These are phyloP conservation scores for Neoboletus brunneissimus DNA, from an alignment of 768 basidiomycete species.

Conservation along the genomic window DNA sequence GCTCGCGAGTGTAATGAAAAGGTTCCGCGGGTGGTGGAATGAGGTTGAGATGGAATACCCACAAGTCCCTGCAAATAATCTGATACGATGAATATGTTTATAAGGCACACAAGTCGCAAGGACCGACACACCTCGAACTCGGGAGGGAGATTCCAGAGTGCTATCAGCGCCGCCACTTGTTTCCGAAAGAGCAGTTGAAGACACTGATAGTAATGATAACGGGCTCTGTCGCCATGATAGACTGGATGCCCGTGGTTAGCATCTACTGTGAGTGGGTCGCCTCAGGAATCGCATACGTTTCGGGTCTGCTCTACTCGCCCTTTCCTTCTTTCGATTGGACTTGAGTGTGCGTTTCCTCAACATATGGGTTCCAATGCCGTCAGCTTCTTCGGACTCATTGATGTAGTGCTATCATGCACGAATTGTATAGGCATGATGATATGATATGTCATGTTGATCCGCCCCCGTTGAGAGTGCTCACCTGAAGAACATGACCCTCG, in stretches of 20 bases:
- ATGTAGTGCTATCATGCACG: conserved; percentile 62
- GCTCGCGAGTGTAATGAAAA: conserved; percentile 45
- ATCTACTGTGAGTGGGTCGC: background rate
- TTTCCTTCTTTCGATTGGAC: conserved; percentile 49
- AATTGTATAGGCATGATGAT: background rate
- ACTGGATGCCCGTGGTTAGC: conserved; percentile 44
- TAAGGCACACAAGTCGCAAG: background rate
- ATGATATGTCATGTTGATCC: background rate
- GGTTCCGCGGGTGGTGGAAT: conserved; percentile 65
- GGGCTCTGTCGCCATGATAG: conserved; percentile 77
- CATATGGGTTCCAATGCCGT: conserved; percentile 57
- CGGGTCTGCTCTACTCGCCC: conserved; percentile 52
- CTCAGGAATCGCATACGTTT: conserved; percentile 46
- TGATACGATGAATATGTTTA: conserved; percentile 29
- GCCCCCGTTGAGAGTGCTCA: conserved; percentile 31
- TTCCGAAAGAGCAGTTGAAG: conserved; percentile 78
- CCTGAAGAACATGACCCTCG: conserved; percentile 90
- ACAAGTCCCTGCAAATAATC: conserved; percentile 77
- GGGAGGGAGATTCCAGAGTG: conserved; percentile 67
- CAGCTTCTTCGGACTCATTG: conserved; percentile 73
- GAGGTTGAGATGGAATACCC: conserved; percentile 69
- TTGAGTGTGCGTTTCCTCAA: conserved; percentile 68
- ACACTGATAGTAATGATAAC: conserved; percentile 80
- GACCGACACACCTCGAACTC: conserved; percentile 68
- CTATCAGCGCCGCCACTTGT: conserved; percentile 61